Evolutionary conservation across 495 filamentous ascomycete species (phyloP).

Genomic region (Xylaria venustula): DNA sequence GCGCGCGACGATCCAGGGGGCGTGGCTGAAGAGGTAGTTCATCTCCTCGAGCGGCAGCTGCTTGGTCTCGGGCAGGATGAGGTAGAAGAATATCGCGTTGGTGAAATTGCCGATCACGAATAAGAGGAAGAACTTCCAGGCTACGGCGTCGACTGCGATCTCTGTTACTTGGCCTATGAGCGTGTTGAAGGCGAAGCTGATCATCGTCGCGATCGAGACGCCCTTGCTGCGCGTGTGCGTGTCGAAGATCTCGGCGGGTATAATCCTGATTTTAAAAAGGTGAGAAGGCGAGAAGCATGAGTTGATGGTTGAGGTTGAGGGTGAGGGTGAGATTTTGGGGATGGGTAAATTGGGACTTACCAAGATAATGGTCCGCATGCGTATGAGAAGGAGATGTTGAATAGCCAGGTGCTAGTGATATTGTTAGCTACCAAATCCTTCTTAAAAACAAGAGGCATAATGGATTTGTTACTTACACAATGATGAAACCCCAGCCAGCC

Average conservation of each 20-base stretch:
- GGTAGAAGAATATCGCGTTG: slow-evolving; percentile 67
- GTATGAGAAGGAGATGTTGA: slow-evolving; percentile 65
- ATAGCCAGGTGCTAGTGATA: slow-evolving; percentile 58
- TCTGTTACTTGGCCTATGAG: slow-evolving; percentile 71
- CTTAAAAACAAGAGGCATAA: not conserved
- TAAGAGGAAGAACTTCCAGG: slow-evolving; percentile 55
- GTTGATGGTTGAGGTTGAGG: not conserved
- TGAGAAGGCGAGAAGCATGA: slow-evolving; percentile 17
- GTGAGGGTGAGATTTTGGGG: too few relatives aligned
- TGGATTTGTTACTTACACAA: slow-evolving; percentile 38
- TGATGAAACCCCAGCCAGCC: slow-evolving; percentile 73
- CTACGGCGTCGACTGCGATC: slow-evolving; percentile 52
- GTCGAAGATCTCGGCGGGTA: slow-evolving; percentile 71
- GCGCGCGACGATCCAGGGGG: slow-evolving; percentile 62
- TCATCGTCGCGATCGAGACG: slow-evolving; percentile 66
- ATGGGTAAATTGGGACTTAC: slow-evolving; percentile 3
- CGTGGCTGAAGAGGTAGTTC: slow-evolving; percentile 66
- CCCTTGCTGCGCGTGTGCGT: slow-evolving; percentile 65
- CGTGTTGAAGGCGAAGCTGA: slow-evolving; percentile 68
- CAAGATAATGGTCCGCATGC: slow-evolving; percentile 60
- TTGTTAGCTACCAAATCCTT: slow-evolving; percentile 4
- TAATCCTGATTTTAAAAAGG: slow-evolving; percentile 47
- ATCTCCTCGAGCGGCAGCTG: slow-evolving; percentile 67
- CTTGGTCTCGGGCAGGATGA: slow-evolving; percentile 62
- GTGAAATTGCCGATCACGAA: slow-evolving; percentile 58